Evolutionary conservation across 1,284 basidiomycete species (phyloP).

Genomic region (Rhodotorula sp.): DNA sequence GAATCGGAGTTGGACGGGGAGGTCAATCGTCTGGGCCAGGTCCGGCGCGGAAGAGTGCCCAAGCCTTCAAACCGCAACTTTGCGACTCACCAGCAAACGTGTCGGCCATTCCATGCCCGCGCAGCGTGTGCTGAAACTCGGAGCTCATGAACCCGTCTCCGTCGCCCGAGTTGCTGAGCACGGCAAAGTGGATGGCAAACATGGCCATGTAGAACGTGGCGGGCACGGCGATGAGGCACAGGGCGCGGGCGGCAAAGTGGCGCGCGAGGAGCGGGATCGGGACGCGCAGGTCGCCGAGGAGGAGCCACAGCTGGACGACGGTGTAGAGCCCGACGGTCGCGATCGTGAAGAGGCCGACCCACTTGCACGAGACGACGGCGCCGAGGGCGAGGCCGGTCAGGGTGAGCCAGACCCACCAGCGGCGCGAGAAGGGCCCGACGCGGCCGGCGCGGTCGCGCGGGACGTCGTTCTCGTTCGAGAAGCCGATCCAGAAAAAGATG

Average conservation of each 20-base stretch:
- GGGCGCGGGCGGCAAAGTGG: constrained; percentile 84
- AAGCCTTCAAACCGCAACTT: no score
- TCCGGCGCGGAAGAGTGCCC: no score
- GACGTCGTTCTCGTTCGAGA: constrained; percentile 81
- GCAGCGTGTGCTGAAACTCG: constrained; percentile 93
- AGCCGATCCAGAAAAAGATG: constrained; percentile 81
- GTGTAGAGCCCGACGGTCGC: constrained; percentile 88
- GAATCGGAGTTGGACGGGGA: background rate
- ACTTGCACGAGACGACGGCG: constrained; percentile 90
- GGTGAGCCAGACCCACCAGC: constrained; percentile 94
- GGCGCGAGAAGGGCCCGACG: constrained; percentile 51
- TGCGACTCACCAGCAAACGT: constrained; percentile 73
- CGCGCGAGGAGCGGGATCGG: constrained; percentile 71
- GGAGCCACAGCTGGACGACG: constrained; percentile 81
- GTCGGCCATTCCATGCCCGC: constrained; percentile 87
- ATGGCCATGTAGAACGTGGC: constrained; percentile 88
- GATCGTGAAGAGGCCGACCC: constrained; percentile 99
- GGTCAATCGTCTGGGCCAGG: no score
- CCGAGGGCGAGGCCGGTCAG: constrained; percentile 87
- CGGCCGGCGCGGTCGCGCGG: constrained; percentile 29
- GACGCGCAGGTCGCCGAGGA: constrained; percentile 83
- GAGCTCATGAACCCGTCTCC: constrained; percentile 99
- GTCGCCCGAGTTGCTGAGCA: constrained; percentile 86
- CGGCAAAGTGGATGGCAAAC: constrained; percentile 91
- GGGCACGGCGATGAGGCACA: constrained; percentile 86